phyloP scores from a whole-genome alignment of 1,284 basidiomycete species.

The Moniliella sp. region DNA sequence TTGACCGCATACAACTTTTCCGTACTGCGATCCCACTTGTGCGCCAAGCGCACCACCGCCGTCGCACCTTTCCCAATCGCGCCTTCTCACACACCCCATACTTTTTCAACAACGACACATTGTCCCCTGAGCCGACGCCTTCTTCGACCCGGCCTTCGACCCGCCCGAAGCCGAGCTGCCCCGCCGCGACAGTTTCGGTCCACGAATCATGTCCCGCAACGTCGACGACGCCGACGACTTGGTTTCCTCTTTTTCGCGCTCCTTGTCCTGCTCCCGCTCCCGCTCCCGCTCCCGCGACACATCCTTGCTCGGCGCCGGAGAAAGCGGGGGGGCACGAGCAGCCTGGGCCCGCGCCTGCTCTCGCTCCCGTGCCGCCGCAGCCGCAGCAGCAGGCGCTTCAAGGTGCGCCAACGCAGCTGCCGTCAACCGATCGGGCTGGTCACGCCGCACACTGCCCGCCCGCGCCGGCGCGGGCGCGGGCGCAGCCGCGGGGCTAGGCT shows the following conservation, averaged over 20 bases:
- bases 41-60: conserved; percentile 78
- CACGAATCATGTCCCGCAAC: conserved; percentile 29
- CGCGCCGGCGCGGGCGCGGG: no score
- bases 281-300: no score
- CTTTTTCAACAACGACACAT: conserved; percentile 45
- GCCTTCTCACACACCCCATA: conserved; percentile 92
- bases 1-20: conserved; percentile 98
- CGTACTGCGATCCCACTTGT: conserved; percentile 90
- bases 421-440: neutral
- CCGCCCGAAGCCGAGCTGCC: conserved; percentile 20
- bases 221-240: conserved; percentile 22
- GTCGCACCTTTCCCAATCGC: conserved; percentile 91
- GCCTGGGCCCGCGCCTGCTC: no score
- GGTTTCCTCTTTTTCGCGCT: conserved; percentile 2
- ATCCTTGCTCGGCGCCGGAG: no score
- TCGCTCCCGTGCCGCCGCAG: no score
- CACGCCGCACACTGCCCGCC: no score
- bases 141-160: conserved; percentile 7
- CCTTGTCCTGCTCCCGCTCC: no score
- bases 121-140: conserved; percentile 16
- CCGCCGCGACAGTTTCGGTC: conserved; percentile 21
- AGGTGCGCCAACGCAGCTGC: neutral
- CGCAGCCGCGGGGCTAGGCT: no score
- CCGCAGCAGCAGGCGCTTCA: no score
- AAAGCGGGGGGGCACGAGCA: no score